These are phyloP conservation scores for Teratosphaeria destructans DNA, from an alignment of 2,329 filamentous ascomycete genomes.

Conservation along the genomic window DNA sequence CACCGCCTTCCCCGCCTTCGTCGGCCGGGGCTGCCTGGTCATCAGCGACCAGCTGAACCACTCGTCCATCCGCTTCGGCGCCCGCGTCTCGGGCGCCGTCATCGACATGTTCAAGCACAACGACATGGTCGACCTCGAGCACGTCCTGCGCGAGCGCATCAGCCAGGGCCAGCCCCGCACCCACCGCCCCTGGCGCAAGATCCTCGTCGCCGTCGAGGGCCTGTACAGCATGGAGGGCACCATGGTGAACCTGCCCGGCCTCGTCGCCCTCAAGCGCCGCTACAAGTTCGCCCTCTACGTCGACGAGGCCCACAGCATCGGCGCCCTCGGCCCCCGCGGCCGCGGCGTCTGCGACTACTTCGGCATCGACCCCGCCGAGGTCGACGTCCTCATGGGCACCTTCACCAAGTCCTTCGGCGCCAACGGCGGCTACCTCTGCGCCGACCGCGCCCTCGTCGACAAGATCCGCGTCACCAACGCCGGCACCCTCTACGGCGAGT, in stretches of 20 bases:
- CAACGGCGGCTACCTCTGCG: constrained; percentile 91
- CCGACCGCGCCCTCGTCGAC: constrained; percentile 81
- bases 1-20: constrained; percentile 80
- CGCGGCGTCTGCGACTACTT: constrained; percentile 98
- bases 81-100: constrained; percentile 85
- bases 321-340: constrained; percentile 77
- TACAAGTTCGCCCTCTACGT: constrained; percentile 97
- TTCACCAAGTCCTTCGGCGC: constrained; percentile 97
- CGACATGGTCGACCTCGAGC: constrained; percentile 80
- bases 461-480: constrained; percentile 81
- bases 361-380: constrained; percentile 71
- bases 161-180: constrained; percentile 94
- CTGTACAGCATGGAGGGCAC: constrained; percentile 99
- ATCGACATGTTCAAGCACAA: constrained; percentile 98
- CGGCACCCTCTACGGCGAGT: constrained; percentile 76
- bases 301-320: constrained; percentile 93
- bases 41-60: constrained; percentile 98
- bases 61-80: constrained; percentile 90
- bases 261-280: constrained; percentile 77
- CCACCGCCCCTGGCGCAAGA: constrained; percentile 99
- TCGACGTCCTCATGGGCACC: constrained; percentile 97
- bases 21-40: constrained; percentile 85
- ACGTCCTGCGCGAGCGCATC: constrained; percentile 78
- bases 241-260: constrained; percentile 91
- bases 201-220: constrained; percentile 88